A percentile compares a stretch with the other conserved stretches of the same genome.
These are phyloP conservation scores for Xylariaceae sp. DNA, from an alignment of 2,329 filamentous ascomycete genomes.

Conservation along the genomic window DNA sequence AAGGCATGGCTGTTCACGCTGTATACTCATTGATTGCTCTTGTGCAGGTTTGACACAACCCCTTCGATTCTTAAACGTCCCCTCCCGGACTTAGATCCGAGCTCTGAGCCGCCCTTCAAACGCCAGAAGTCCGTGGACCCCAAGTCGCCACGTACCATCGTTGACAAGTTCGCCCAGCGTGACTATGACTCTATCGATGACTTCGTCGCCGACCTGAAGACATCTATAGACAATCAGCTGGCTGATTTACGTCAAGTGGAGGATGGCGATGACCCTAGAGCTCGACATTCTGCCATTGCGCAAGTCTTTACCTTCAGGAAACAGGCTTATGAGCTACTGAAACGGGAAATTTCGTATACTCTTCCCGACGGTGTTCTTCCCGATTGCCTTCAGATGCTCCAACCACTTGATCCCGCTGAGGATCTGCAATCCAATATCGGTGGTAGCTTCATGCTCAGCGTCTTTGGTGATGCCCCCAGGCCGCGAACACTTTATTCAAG, in stretches of 20 bases:
- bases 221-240: slow-evolving; percentile 44
- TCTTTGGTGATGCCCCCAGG: slow-evolving; percentile 69
- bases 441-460: slow-evolving; percentile 62
- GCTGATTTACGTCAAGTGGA: slow-evolving; percentile 37
- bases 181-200: slow-evolving; percentile 59
- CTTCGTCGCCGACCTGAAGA: slow-evolving; percentile 53
- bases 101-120: slow-evolving; percentile 53
- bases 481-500: slow-evolving; percentile 83
- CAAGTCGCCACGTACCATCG: slow-evolving; percentile 40
- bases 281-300: slow-evolving; percentile 36
- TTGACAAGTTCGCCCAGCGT: slow-evolving; percentile 48
- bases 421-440: slow-evolving; percentile 37
- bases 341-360: slow-evolving; percentile 52
- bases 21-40: slow-evolving; percentile 6
- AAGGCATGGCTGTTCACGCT: neutral
- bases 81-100: slow-evolving; percentile 39
- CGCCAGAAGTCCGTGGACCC: slow-evolving; percentile 52
- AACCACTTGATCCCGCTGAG: slow-evolving; percentile 37
- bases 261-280: slow-evolving; percentile 22
- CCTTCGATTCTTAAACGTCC: slow-evolving; percentile 52
- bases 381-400: slow-evolving; percentile 31
- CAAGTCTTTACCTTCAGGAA: slow-evolving; percentile 55
- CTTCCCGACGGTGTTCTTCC: slow-evolving; percentile 18
- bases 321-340: slow-evolving; percentile 57
- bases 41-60: slow-evolving; percentile 47